Evolutionary conservation across 2,329 filamentous ascomycete genomes (phyloP).

Genomic region (Niveomyces coronatus): DNA sequence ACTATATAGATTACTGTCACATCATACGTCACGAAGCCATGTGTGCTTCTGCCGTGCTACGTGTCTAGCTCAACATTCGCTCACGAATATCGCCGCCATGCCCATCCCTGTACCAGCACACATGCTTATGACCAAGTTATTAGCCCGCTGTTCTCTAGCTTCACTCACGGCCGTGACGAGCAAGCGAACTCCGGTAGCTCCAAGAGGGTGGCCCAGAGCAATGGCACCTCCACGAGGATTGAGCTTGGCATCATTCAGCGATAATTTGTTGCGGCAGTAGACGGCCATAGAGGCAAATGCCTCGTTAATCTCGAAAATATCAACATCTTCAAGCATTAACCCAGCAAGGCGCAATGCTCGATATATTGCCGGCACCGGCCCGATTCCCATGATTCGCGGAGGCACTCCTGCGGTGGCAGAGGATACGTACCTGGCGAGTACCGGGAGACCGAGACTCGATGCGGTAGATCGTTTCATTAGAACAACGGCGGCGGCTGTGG

Average conservation of each 20-base stretch:
- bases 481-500: conserved; percentile 85
- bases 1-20: too few species aligned
- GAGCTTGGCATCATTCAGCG: conserved; percentile 73
- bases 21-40: too few species aligned
- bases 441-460: conserved; percentile 74
- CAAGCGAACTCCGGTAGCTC: conserved; percentile 88
- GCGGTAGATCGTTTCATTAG: conserved; percentile 93
- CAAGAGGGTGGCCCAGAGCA: conserved; percentile 89
- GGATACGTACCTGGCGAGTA: conserved; percentile 86
- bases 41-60: too few species aligned
- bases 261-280: conserved; percentile 85
- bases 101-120: conserved; percentile 96
- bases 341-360: conserved; percentile 82
- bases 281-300: conserved; percentile 93
- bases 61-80: conserved; percentile 54
- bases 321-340: conserved; percentile 78
- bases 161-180: conserved; percentile 85
- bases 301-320: conserved; percentile 99
- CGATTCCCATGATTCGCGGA: conserved; percentile 90
- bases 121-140: conserved; percentile 92
- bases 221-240: conserved; percentile 97
- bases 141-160: conserved; percentile 72
- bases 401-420: conserved; percentile 80
- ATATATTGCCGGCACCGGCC: conserved; percentile 92
- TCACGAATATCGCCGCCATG: conserved; percentile 94